Evolutionary conservation across 2,329 filamentous ascomycete species (phyloP), one percentile per base, ranked within the genome.

Genomic region (Xylariaceae sp.): DNA sequence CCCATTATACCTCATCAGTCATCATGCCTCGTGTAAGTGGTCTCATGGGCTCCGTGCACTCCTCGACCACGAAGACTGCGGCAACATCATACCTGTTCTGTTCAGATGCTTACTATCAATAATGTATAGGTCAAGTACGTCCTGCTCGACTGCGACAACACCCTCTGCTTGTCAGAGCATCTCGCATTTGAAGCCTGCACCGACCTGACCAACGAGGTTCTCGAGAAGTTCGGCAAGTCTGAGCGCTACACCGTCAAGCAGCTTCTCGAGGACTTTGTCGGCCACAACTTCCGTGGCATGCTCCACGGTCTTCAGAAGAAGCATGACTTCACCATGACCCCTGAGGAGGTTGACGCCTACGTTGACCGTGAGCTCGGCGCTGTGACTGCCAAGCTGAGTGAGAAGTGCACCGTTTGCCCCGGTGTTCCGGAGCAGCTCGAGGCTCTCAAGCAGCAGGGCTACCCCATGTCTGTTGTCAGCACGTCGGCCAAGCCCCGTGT

Each of bases 211-310:
- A 91, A 91, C 74, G 82, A 89, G 73, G 84, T 90, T 67, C 80
- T 90, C 68, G 80, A 82, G 70, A 84, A 83, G 72, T 79, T 84
- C 69, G 75, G 77, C 71, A 80, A 85, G 70, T 67, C 79, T 35
- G 80, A 83, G 59, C 84, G 82, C 70, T 91, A 90, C 78, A 88
- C 86, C 2, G 84, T 84, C 63, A 82, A 85, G 10, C 78, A 84
- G 69, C 83, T 91, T 61, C 85, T 90, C 71, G 78, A 81, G 64
- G 85, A 90, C 74, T 91, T 90, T 69, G 87, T 91, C 64, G 88
- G 88, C 67, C 85, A 89, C 73, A 90, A 90, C 79, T 90, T 90
- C 79, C 87, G 87, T 63, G 86, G 87, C 71, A 90, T 90, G 87
- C 84, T 90, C 74, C 73, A 80, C 59, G 82, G 80, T 58, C 80